These are phyloP conservation scores for Lactifluus hygrophoroides DNA, from an alignment of 768 basidiomycete species.

Conservation along the genomic window DNA sequence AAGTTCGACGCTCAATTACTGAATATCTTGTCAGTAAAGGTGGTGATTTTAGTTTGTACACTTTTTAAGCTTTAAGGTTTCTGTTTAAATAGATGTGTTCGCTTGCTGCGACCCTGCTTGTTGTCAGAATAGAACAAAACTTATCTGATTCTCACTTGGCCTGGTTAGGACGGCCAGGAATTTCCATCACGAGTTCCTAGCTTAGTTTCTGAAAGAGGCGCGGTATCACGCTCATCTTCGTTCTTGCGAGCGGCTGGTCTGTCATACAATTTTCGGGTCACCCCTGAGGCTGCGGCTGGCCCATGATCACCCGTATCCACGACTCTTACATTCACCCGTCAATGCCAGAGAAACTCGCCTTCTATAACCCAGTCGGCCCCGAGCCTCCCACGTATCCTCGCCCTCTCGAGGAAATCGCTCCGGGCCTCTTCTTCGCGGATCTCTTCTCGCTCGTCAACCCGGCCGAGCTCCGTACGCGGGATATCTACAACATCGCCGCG, in stretches of 20 bases:
- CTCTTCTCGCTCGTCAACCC: constrained; percentile 14
- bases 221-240: too few species aligned
- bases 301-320: not conserved
- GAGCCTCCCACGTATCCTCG: constrained; percentile 13
- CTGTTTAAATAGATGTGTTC: not conserved
- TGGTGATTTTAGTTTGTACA: too few species aligned
- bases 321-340: not conserved
- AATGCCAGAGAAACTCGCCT: constrained; percentile 5
- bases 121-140: too few species aligned
- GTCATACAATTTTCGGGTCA: not conserved
- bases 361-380: not conserved
- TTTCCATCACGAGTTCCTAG: not conserved
- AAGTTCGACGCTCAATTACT: too few species aligned
- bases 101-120: not conserved
- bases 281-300: not conserved
- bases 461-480: not conserved
- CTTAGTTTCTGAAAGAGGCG: not conserved
- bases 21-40: too few species aligned
- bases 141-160: not conserved
- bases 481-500: constrained; percentile 11
- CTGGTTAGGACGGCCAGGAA: not conserved
- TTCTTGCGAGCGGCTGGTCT: not conserved
- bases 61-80: too few species aligned
- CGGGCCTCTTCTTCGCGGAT: constrained; percentile 13
- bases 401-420: constrained; percentile 9